phyloP scores from a whole-genome alignment of 164 flowering plant species.

The Pachysandra terminalis region DNA sequence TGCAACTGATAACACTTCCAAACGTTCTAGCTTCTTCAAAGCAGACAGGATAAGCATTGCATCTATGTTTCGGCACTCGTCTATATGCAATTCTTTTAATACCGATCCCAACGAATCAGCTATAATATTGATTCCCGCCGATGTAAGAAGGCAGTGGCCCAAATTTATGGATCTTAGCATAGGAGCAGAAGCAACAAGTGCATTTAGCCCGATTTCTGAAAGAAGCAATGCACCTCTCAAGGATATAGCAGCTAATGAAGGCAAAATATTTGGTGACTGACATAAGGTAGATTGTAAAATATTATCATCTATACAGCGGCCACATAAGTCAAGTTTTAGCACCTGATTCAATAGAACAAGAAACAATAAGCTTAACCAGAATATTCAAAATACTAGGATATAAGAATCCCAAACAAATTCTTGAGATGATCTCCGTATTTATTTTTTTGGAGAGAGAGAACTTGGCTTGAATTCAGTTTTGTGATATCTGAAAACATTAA shows the following conservation, averaged over 20 bases:
- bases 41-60: slow-evolving; percentile 57
- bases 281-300: slow-evolving; percentile 45
- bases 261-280: slow-evolving; percentile 39
- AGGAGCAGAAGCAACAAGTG: slow-evolving; percentile 67
- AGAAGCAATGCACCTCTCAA: slow-evolving; percentile 79
- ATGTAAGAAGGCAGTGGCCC: slow-evolving; percentile 68
- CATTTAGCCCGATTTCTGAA: slow-evolving; percentile 68
- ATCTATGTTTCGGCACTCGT: slow-evolving; percentile 66
- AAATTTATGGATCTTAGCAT: slow-evolving; percentile 67
- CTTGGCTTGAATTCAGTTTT: no score
- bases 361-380: not conserved
- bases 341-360: slow-evolving; percentile 45
- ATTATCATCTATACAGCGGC: slow-evolving; percentile 76
- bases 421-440: not conserved
- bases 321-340: slow-evolving; percentile 82
- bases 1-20: no score
- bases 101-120: slow-evolving; percentile 47
- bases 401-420: not conserved
- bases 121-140: slow-evolving; percentile 41
- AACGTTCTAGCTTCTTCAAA: slow-evolving; percentile 44
- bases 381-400: not conserved
- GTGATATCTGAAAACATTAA: no score
- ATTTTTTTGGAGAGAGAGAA: no score
- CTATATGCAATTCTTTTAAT: slow-evolving; percentile 65
- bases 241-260: slow-evolving; percentile 56